Base-by-base conservation (phyloP, 108 stramenopile species). In the Fistulifera pelliculosa region DNA sequence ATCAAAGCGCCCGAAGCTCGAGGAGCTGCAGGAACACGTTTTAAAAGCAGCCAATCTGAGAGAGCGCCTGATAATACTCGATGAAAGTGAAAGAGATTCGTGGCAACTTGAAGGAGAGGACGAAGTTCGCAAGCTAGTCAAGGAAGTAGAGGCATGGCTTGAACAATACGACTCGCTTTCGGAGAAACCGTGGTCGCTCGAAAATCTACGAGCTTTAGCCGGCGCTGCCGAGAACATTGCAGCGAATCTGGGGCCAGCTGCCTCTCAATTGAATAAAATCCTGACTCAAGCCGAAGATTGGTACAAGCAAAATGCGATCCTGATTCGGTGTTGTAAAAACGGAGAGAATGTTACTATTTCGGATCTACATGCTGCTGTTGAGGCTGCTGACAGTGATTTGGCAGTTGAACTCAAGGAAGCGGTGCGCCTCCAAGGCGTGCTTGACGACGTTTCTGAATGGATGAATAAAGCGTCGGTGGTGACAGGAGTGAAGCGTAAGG, bases 341-440 rank as follows among this genome's bases (percentile, higher is more conserved):
- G 12, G 35, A 38, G 21, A 60, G 49, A 60, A 52, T 62, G 61
- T 7, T 47, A 17, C 22, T n/a, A 19, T 23, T 1, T 23, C 23
- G 43, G 65, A 71, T 41, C 26, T 76, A 8, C 27, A 58, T 41
- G 51, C 52, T 45, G 86, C 80, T 24, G 66, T 73, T 7, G 62
- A 71, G 31, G 61, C 69, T 42, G 78, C 80, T 40, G 67, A 61
- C 35, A 47, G 71, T 27, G 75, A 79, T 41, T 43, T 83, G 26
- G 65, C 76, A 0, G 27, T 88, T 23, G 86, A 84, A 23, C 66
- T 88, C 26, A 70, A 84, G 11, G 86, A 82, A 55, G 80, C 78
- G 2, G 41, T 67, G 38, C 62, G 69, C 43, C 52, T 87, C 54
- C 59, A 70, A 43, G 54, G 56, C 40, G 23, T 81, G 41, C 44